Base-by-base conservation (phyloP, 495 filamentous ascomycete genomes). In the Physcia stellaris region DNA sequence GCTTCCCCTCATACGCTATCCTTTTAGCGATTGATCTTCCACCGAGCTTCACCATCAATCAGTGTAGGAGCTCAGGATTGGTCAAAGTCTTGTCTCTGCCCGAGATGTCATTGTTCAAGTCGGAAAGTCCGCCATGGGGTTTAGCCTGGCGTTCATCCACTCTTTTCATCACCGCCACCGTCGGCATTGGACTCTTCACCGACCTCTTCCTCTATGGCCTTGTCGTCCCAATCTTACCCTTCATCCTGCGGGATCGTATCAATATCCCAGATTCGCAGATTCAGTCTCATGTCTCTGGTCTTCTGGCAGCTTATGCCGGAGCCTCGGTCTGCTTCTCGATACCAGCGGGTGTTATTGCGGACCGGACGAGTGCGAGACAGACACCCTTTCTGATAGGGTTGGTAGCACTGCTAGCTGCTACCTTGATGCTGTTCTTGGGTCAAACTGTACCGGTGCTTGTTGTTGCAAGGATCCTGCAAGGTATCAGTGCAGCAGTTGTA, bases 141-240 rank as follows among this genome's bases (percentile, higher is more conserved):
- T 56, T 79, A 6, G 45, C 41, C 35, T 66, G 63, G 55, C 70
- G 76, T 4, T 78, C 74, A 19, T 71, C 64, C 43, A 71, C 73
- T 4, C 44, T 64, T 31, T 77, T 80, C 51, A 79, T 80, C 32
- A 45, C 77, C 32, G 55, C 57, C 26, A 78, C 77, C 10, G 68
- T 80, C 10, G 71, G 65, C 37, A 59, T 77, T 26, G 77, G 70
- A 13, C 63, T 73, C 1, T 82, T 82, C 53, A 77, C 72, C 0
- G 74, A 80, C 52, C 53, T 77, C 44, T 69, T 70, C 43, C 55
- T 70, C 17, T 70, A 66, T 60, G 73, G 73, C 45, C 53, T 80
- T 36, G 61, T 80, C 23, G 68, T 80, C 1, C 77, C 77, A 1
- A 67, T 80, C 35, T 57, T 79, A 33, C 77, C 77, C 16, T 79